Evolutionary conservation across 306 rosid species (phyloP), one percentile per base, ranked within the genome.

Genomic region (Abrus pulchellus): DNA sequence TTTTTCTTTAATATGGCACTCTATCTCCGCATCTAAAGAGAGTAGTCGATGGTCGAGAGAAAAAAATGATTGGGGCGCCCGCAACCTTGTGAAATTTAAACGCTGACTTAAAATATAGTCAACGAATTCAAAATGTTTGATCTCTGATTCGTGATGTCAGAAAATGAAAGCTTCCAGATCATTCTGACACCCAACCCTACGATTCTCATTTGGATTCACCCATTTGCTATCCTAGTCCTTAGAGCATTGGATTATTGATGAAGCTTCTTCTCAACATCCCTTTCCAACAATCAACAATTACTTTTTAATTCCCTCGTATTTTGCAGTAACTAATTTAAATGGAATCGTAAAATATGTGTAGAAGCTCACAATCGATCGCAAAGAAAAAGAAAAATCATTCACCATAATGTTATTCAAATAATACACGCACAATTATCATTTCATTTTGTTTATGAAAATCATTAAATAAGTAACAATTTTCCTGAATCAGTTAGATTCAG

Each of bases 61-160:
- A 36, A 2, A 36, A 36, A 36, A 36, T 36, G 40, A 20, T 54
- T 14, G 59, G 29, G 30, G 29, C 9, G 9, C 9, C 10, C 5
- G 7, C 0, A 55, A 14, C 29, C 29, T 53, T 6, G 32, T n/a
- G 63, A 9, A 29, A 2, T 59, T 9, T 9, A 29, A 59, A 30
- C 7, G 38, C 5, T 30, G 40, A 59, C 40, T 4, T 3, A 59
- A 59, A 9, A 30, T 5, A 7, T 59, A 20, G 43, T 72, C 47
- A 70, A 72, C 20, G 27, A 72, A 50, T 72, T 53, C 53, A 34
- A 76, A 49, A 50, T 49, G 59, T 11, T 29, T 68, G 56, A 45
- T 68, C 12, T 33, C 6, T 12, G 28, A 63, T 12, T 6, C 2
- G 70, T 14, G 48, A 38, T 40, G 53, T 72, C 53, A 36, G 36